These are phyloP conservation scores for Phaffia rhodozyma DNA, from an alignment of 1,284 basidiomycete genomes.

Conservation along the genomic window DNA sequence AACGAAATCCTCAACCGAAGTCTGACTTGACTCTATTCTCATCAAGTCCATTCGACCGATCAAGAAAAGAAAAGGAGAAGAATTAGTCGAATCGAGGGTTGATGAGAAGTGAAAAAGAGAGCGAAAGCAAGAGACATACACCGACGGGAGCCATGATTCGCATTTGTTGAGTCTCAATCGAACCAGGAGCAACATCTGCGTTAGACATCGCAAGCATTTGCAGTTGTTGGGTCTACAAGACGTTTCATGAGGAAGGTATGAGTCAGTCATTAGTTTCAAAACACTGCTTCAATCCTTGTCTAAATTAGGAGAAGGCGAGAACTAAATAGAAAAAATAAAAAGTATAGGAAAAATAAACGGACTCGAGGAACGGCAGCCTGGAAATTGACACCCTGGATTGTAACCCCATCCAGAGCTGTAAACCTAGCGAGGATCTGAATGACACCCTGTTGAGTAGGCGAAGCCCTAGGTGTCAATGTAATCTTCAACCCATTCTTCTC, in stretches of 20 bases:
- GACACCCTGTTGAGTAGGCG: slow-evolving; percentile 63
- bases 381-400: slow-evolving; percentile 63
- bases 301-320: not conserved
- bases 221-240: slow-evolving; percentile 74
- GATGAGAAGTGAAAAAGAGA: not conserved
- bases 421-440: slow-evolving; percentile 86
- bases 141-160: slow-evolving; percentile 76
- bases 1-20: slow-evolving; percentile 77
- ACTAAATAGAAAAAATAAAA: slow-evolving; percentile 1
- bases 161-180: slow-evolving; percentile 88
- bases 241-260: slow-evolving; percentile 13
- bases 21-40: slow-evolving; percentile 58
- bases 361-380: slow-evolving; percentile 98
- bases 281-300: not conserved
- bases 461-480: slow-evolving; percentile 75
- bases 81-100: not conserved
- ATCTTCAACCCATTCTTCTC: slow-evolving; percentile 82
- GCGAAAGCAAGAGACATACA: slow-evolving; percentile 43
- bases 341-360: slow-evolving; percentile 20
- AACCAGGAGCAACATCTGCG: slow-evolving; percentile 60
- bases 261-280: not conserved
- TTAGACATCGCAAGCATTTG: slow-evolving; percentile 98
- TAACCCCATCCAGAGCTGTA: slow-evolving; percentile 48
- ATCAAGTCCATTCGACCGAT: not conserved
- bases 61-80: not conserved